Evolutionary conservation across 164 flowering plant genomes (phyloP), one percentile per base, ranked within the genome.

Genomic region (Tinospora cordifolia): DNA sequence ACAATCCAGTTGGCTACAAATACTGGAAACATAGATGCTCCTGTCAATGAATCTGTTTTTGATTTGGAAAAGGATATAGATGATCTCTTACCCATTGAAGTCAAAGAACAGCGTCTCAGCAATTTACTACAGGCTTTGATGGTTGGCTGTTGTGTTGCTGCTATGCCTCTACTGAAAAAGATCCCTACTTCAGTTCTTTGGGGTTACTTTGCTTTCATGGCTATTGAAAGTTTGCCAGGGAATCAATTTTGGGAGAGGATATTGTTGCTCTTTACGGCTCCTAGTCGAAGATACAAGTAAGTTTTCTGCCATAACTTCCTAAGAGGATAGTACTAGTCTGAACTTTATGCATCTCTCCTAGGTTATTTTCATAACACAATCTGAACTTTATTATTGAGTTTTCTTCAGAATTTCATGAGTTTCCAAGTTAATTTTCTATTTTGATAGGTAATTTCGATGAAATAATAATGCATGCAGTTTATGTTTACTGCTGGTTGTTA

Each of bases 161-260:
- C 98, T 24, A 93, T 93, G 98, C 98, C 98, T 67, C 40, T 93
- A 17, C 74, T 93, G 72, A 91, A 87, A 82, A 90, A 81, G 78
- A 93, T 93, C 66, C 98, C 98, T 41, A 91, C 96, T 54, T 54
- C 60, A 54, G 60, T 54, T 54, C 60, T 54, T 3, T 54, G 60
- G 60, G 98, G 98, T 2, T 93, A 93, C 80, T 93, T 93, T 80
- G 98, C 98, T 65, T 93, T 87, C 84, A 93, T 93, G 98, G 98
- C 98, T 41, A 91, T 93, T 63, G 98, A 93, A 75, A 93, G 96
- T 81, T 85, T 93, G 83, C 97, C 98, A 1, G 98, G 98, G 71
- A 93, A 91, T 76, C 97, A 93, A 69, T 91, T 87, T 63, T 93
- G 98, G 98, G 98, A 93, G 84, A 87, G 98, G 71, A 87, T 90